phyloP scores from a whole-genome alignment of 805 yeast genomes.

The Zygotorulaspora chibaensis region DNA sequence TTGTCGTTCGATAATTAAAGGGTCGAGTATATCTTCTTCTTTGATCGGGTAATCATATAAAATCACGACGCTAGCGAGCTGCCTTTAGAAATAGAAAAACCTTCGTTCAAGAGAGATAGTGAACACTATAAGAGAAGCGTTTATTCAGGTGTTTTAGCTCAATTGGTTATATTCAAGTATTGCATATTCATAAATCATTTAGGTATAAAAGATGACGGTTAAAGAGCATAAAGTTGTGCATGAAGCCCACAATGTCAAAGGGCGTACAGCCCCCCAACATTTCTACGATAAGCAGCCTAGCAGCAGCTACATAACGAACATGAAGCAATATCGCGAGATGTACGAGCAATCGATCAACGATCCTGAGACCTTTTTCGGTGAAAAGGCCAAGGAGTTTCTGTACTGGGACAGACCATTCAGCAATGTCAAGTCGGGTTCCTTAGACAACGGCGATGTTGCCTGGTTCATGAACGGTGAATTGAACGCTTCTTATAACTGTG shows the following conservation, averaged over 20 bases:
- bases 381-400: constrained; percentile 66
- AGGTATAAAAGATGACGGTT: constrained; percentile 14
- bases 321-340: constrained; percentile 67
- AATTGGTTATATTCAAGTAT: background rate
- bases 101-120: constrained; percentile 2
- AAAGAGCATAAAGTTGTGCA: constrained; percentile 38
- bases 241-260: constrained; percentile 37
- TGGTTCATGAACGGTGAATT: constrained; percentile 94
- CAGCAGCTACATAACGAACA: constrained; percentile 46
- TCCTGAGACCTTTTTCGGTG: constrained; percentile 81
- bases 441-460: constrained; percentile 73
- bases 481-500: constrained; percentile 90
- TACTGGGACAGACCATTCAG: constrained; percentile 73
- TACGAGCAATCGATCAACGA: constrained; percentile 75
- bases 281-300: constrained; percentile 40
- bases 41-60: constrained; percentile 1
- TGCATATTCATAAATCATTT: background rate
- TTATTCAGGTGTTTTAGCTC: background rate
- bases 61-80: background rate
- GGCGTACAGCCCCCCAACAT: constrained; percentile 38
- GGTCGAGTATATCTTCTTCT: background rate
- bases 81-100: background rate
- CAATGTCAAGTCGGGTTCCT: constrained; percentile 49
- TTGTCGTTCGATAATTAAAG: background rate
- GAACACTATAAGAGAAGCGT: too few relatives aligned